Base-by-base conservation (phyloP, 2,329 filamentous ascomycete species). In the Passalora sequoiae region DNA sequence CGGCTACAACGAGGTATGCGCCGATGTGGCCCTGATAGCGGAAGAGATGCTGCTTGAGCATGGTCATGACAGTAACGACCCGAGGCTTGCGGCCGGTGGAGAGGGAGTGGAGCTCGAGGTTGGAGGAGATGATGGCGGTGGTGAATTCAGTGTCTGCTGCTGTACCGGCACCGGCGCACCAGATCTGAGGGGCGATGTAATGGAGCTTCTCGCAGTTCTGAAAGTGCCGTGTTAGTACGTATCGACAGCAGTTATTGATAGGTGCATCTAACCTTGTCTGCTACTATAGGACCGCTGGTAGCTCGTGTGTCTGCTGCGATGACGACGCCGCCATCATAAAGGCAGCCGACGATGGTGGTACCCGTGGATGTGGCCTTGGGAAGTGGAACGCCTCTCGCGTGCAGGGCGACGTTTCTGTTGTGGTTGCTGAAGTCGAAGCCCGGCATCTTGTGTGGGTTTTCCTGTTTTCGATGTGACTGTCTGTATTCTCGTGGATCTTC, bases 351-450 rank as follows among this genome's bases (percentile, higher is more conserved):
- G 70, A 98, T 98, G 54, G 92, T 98, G 47, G 92, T 98, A 74
- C 92, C 92, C 49, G 92, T 98, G 72, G 89, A 96, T 49, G 92
- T 98, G 51, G 92, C 92, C 74, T 96, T 97, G 61, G 94, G 92
- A 48, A 97, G 76, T 50, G 92, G 92, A 40, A 97, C 84, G 59
- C 94, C 94, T 70, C 84, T 82, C 60, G 91, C 88, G 69, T 97
- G 91, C 58, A 98, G 81, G 54, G 91, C 91, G 67, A 85, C 81
- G 80, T 98, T 98, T 76, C 92, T 88, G 80, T 95, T 95, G 81
- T 97, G 92, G 78, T 98, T 98, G 69, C 89, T 94, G 78, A 98
- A 98, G 75, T 97, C 89, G 78, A 96, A 95, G 73, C 89, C 89
- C 61, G 86, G 83, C 92, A 98, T 98, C 61, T 33, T 60, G 50